Percentiles rank a stretch among this genome's conserved stretches.
phyloP scores from a whole-genome alignment of 805 yeast species.

The Metschnikowia proteae region DNA sequence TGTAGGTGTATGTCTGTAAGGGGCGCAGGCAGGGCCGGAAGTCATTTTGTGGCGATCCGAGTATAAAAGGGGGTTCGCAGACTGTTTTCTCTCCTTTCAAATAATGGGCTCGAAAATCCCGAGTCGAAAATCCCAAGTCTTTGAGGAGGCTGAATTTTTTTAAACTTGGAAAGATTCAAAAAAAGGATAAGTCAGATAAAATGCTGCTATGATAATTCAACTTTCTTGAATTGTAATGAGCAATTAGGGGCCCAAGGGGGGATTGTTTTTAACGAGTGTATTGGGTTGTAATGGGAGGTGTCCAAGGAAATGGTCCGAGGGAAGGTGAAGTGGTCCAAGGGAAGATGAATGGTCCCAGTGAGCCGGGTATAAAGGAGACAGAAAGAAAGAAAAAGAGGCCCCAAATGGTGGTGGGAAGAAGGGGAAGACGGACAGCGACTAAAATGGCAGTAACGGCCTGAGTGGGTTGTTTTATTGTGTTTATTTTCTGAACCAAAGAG shows the following conservation, averaged over 20 bases:
- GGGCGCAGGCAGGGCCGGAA: constrained; percentile 2
- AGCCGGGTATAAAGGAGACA: neutral
- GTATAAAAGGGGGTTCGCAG: neutral
- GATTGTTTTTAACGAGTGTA: neutral
- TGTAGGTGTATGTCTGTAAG: neutral
- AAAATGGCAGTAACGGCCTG: neutral
- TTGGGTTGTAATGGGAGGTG: neutral
- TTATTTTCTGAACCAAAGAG: constrained; percentile 1
- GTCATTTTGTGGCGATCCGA: neutral
- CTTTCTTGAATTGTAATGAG: neutral
- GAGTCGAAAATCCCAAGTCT: neutral
- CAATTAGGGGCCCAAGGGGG: neutral
- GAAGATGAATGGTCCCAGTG: neutral
- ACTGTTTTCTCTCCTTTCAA: neutral
- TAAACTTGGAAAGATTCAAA: neutral
- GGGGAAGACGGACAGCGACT: neutral
- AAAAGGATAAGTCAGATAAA: neutral
- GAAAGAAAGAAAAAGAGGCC: neutral
- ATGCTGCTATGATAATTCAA: neutral
- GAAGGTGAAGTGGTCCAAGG: neutral
- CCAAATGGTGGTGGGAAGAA: neutral
- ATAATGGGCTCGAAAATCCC: neutral
- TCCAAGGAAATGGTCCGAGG: neutral
- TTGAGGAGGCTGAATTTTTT: neutral
- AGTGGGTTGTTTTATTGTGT: constrained; percentile 3